phyloP scores from a whole-genome alignment of 179 eudicot species.

The Pouteria campechiana region DNA sequence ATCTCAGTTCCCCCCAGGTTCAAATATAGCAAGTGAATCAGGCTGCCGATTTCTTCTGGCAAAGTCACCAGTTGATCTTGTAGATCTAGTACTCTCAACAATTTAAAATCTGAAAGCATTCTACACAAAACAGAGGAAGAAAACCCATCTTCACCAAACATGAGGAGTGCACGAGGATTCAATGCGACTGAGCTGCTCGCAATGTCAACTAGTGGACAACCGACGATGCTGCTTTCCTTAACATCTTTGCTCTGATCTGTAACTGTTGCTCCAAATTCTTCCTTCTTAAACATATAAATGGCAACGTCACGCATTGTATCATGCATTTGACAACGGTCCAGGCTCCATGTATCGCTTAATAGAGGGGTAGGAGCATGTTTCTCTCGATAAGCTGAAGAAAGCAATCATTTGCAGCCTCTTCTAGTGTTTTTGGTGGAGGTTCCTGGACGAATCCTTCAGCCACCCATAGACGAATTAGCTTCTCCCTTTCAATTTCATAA shows the following conservation, averaged over 20 bases:
- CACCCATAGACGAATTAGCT: slow-evolving; percentile 4
- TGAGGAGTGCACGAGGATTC: too few relatives aligned
- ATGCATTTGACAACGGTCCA: slow-evolving; percentile 1
- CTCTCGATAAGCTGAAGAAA: slow-evolving; percentile 3
- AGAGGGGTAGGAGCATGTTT: slow-evolving; percentile 5
- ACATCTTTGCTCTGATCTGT: too few relatives aligned
- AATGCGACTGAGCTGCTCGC: too few relatives aligned
- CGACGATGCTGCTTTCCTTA: too few relatives aligned
- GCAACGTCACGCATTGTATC: slow-evolving; percentile 9
- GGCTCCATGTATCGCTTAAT: slow-evolving; percentile 1
- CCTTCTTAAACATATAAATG: slow-evolving; percentile 1
- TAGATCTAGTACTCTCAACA: too few relatives aligned
- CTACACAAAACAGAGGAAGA: too few relatives aligned
- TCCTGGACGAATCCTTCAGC: slow-evolving; percentile 5
- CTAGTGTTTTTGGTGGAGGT: neutral
- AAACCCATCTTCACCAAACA: too few relatives aligned
- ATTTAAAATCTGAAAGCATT: too few relatives aligned
- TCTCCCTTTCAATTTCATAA: slow-evolving; percentile 4
- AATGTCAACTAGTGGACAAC: too few relatives aligned
- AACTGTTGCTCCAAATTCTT: too few relatives aligned
- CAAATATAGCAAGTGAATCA: slow-evolving; percentile 13
- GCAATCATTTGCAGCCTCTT: slow-evolving; percentile 7
- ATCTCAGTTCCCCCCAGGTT: slow-evolving; percentile 2
- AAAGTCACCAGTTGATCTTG: too few relatives aligned
- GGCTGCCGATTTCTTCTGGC: neutral